phyloP scores from a whole-genome alignment of 306 rosid genomes.

The Acacia confusa region DNA sequence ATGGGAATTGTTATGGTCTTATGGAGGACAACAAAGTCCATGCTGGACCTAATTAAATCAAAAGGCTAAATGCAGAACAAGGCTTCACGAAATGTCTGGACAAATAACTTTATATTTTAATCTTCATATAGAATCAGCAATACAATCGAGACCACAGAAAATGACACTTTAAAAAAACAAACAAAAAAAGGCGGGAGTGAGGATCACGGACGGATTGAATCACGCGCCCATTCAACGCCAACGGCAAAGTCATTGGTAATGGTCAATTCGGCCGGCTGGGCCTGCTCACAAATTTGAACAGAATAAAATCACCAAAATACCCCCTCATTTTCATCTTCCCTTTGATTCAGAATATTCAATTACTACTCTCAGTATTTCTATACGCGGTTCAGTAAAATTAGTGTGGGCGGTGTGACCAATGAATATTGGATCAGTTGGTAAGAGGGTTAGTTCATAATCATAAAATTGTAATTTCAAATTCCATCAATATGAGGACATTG shows the following conservation, averaged over 20 bases:
- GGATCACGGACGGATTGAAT: background rate
- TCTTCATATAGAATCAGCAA: no score
- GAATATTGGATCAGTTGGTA: no score
- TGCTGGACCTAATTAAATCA: background rate
- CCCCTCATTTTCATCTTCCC: background rate
- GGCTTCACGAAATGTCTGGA: background rate
- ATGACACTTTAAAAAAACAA: no score
- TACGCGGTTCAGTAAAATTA: no score
- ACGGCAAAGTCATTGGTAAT: background rate
- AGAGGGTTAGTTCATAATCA: no score
- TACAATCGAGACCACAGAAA: no score
- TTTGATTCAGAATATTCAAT: no score
- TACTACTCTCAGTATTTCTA: no score
- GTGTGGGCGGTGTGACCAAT: no score
- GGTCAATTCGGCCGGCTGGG: conserved; percentile 27
- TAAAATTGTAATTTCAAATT: no score
- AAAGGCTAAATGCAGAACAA: background rate
- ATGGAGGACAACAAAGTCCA: background rate
- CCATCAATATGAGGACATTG: no score
- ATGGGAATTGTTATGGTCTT: background rate
- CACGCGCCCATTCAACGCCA: background rate
- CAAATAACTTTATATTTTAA: no score
- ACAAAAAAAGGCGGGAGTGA: background rate
- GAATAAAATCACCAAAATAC: conserved; percentile 9
- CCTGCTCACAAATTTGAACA: background rate